Base-by-base conservation (phyloP, 805 yeast species). In the Ogataea trehaloabstinens region DNA sequence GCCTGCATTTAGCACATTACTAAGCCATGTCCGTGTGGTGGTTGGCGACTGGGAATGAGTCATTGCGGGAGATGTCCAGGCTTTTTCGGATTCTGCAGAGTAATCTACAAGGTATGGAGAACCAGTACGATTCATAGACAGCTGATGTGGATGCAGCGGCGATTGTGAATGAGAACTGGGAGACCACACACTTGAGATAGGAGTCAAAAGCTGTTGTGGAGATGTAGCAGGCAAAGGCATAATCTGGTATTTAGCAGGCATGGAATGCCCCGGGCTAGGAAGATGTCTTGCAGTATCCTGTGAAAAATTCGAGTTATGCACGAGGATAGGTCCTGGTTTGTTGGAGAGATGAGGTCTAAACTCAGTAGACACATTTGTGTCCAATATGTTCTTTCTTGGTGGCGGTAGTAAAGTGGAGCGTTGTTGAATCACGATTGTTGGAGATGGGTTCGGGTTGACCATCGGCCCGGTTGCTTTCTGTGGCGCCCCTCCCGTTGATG, bases 301-400 rank as follows among this genome's bases (percentile, higher is more conserved):
- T 33, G 24, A 20, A 32, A 45, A 48, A 32, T 49, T 44, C n/a
- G 50, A 43, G 32, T 51, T 48, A 19, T 53, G 51, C 24, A 60
- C 54, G 19, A 53, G 34, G 13, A 60, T 51, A 2, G 65, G 64
- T 10, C 58, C 38, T 15, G 65, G 65, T 37, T 60, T 60, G 41
- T 56, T 55, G 8, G 53, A 40, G 12, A 51, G 31, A 31, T 52
- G 48, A 8, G 63, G 63, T 44, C 63, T 50, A 38, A 59, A 55
- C 31, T 56, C 61, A 21, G 45, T 47, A 28, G 33, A 41, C 15
- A 42, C 37, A n/a, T 20, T 19, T 15, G 35, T 18, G 31, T 31
- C 39, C 22, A 56, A 36, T 11, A 42, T 33, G 28, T 44, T 39
- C 15, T 49, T 42, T 38, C 63, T 45, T 28, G 64, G 65, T 6